Evolutionary conservation across 2,329 filamentous ascomycete genomes (phyloP), one percentile per base, ranked within the genome.

Genomic region (Stemphylium lycopersici): DNA sequence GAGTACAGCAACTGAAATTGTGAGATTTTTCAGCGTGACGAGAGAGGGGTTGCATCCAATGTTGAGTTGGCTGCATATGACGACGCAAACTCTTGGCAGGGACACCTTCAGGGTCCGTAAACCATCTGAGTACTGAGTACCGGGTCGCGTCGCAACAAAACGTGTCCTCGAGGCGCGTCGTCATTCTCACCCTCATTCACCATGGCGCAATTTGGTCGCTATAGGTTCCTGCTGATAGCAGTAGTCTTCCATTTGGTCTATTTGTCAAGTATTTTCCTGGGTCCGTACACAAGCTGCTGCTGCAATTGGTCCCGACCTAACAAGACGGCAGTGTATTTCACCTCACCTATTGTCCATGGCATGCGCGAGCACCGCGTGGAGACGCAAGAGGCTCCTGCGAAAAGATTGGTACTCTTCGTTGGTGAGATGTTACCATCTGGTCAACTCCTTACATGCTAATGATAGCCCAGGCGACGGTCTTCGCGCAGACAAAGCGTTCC

Each of bases 401-500:
- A 95, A 76, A 87, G 95, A 59, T 83, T 99, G 53, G 90, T 99
- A 43, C 84, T 99, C 24, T 96, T 96, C 74, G 96, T 99, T 68
- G 95, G 95, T 90, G 63, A 41, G 72, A 62, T 18, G 26, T 32
- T 10, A 6, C 20, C 24, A 12, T 37, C 15, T 31, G 24, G 13
- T 5, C 15, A 33, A 18, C 29, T 32, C 10, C 10, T 32, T 6
- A 11, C 2, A 12, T 7, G 36, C 51, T 54, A n/a, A 54, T 18
- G 13, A n/a, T 26, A 45, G 29, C n/a, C 8, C 32, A 81, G 90
- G 90, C 58, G 95, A 99, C 70, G 95, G 95, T 52, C 82, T 99
- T 39, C 92, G 95, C 71, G 95, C 95, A 70, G 95, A 99, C 83
- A 99, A 99, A 79, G 91, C 95, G 45, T 96, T 99, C 74, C 92